Evolutionary conservation across 1,284 basidiomycete species (phyloP).

Genomic region (Trichosporon ovoides): DNA sequence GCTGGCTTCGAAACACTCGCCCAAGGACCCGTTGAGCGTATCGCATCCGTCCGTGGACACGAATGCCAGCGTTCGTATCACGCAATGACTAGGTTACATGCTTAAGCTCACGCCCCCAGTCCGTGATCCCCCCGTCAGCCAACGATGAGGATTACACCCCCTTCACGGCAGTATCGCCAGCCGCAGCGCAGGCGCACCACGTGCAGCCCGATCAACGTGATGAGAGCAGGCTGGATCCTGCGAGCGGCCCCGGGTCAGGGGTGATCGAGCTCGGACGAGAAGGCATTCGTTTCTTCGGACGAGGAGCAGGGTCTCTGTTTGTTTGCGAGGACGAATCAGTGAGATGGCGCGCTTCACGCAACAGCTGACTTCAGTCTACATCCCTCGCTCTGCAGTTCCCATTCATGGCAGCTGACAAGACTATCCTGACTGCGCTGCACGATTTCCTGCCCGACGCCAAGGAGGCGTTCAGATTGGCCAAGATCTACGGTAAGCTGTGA

Average conservation of each 20-base stretch:
- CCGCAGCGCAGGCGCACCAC: slow-evolving; percentile 3
- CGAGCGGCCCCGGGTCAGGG: slow-evolving; percentile 11
- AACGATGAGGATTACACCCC: slow-evolving; percentile 15
- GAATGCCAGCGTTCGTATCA: neutral
- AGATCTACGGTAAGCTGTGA: slow-evolving; percentile 13
- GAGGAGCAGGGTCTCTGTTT: slow-evolving; percentile 24
- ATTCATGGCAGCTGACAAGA: slow-evolving; percentile 15
- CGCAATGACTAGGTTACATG: neutral
- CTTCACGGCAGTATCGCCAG: slow-evolving; percentile 17
- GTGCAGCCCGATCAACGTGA: slow-evolving; percentile 11
- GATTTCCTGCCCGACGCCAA: slow-evolving; percentile 16
- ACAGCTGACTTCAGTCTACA: slow-evolving; percentile 5
- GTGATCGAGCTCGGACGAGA: slow-evolving; percentile 16
- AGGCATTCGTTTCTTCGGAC: slow-evolving; percentile 20
- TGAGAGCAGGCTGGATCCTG: slow-evolving; percentile 18
- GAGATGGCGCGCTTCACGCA: neutral
- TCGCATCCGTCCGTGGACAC: neutral
- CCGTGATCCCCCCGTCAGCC: neutral
- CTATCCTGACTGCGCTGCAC: slow-evolving; percentile 9
- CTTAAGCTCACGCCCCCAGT: neutral
- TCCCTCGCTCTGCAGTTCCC: slow-evolving; percentile 15
- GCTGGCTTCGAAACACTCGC: neutral
- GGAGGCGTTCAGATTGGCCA: slow-evolving; percentile 12
- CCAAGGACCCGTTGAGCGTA: neutral
- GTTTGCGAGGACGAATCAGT: slow-evolving; percentile 18